Evolutionary conservation across 1,284 basidiomycete species (phyloP).

Genomic region (Cutaneotrichosporon sp.): DNA sequence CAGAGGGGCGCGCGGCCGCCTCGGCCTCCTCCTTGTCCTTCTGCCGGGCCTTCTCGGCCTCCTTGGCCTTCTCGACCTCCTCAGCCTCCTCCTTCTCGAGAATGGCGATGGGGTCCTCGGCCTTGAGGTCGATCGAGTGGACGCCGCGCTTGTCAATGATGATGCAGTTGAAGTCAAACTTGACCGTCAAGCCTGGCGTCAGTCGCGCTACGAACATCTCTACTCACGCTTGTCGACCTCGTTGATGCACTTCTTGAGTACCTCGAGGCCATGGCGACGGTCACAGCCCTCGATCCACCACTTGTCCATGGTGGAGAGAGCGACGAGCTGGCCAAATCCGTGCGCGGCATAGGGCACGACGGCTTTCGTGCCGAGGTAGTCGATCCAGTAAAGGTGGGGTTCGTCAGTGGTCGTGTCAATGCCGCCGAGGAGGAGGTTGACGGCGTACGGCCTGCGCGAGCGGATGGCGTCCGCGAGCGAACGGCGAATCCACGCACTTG

Average conservation of each 20-base stretch:
- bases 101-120: conserved; percentile 34
- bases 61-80: conserved; percentile 16
- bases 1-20: conserved; percentile 1
- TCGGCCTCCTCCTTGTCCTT: conserved; percentile 19
- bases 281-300: conserved; percentile 51
- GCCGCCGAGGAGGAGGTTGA: conserved; percentile 89
- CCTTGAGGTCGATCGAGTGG: conserved; percentile 59
- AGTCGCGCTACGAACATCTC: not conserved
- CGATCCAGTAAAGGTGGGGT: conserved; percentile 56
- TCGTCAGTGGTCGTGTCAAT: conserved; percentile 63
- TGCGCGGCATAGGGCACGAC: conserved; percentile 87
- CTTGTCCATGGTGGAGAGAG: conserved; percentile 84
- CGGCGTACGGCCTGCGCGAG: conserved; percentile 79
- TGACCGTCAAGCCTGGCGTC: conserved; percentile 59
- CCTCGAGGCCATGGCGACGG: conserved; percentile 72
- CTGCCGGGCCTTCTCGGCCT: too few relatives aligned
- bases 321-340: conserved; percentile 91
- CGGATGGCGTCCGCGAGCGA: conserved; percentile 84
- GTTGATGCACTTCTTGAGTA: conserved; percentile 77
- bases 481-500: conserved; percentile 90
- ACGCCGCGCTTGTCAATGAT: conserved; percentile 86
- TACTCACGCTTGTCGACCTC: conserved; percentile 73
- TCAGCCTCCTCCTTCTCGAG: conserved; percentile 25
- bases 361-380: conserved; percentile 21
- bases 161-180: conserved; percentile 80